A percentile compares a stretch with the other conserved stretches of the same genome.
Conservation (phyloP, 2,329 filamentous ascomycete species). For the Lasiodiplodia gonubiensis region DNA sequence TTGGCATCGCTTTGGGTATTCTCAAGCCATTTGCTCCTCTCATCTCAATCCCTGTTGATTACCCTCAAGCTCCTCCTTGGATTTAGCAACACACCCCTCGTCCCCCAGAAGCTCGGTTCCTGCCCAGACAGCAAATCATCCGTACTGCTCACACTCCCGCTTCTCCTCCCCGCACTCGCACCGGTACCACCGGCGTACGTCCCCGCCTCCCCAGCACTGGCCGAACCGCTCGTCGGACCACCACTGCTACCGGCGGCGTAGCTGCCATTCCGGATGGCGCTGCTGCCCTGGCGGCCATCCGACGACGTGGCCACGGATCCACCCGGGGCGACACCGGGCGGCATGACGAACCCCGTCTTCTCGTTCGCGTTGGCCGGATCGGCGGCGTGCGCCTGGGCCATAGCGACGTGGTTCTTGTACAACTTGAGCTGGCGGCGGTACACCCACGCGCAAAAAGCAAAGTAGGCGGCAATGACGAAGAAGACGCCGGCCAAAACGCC, state of each 20-base stretch:
- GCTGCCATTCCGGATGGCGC: slow-evolving; percentile 29
- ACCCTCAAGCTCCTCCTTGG: slow-evolving; percentile 72
- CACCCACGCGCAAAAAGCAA: slow-evolving; percentile 74
- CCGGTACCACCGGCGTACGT: slow-evolving; percentile 26
- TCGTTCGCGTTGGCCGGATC: slow-evolving; percentile 47
- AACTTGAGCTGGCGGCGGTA: slow-evolving; percentile 73
- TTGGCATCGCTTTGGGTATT: too few relatives aligned
- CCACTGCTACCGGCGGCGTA: slow-evolving; percentile 40
- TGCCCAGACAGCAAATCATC: slow-evolving; percentile 66
- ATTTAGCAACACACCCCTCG: slow-evolving; percentile 65
- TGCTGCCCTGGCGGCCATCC: not conserved
- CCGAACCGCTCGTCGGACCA: slow-evolving; percentile 23
- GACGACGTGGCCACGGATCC: slow-evolving; percentile 31
- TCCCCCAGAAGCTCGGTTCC: slow-evolving; percentile 72
- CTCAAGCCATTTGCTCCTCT: too few relatives aligned
- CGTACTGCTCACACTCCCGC: slow-evolving; percentile 54
- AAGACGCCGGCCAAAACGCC: slow-evolving; percentile 70
- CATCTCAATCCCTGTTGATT: slow-evolving; percentile 62
- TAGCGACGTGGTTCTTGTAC: slow-evolving; percentile 72
- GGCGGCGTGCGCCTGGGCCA: slow-evolving; percentile 63
- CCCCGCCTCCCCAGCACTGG: slow-evolving; percentile 28
- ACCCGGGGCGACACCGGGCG: slow-evolving; percentile 34
- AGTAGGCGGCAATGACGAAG: slow-evolving; percentile 65
- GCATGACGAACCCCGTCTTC: slow-evolving; percentile 40
- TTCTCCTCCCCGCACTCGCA: slow-evolving; percentile 30